These are phyloP conservation scores for Cubamyces sp. DNA, from an alignment of 768 basidiomycete species.

Conservation along the genomic window DNA sequence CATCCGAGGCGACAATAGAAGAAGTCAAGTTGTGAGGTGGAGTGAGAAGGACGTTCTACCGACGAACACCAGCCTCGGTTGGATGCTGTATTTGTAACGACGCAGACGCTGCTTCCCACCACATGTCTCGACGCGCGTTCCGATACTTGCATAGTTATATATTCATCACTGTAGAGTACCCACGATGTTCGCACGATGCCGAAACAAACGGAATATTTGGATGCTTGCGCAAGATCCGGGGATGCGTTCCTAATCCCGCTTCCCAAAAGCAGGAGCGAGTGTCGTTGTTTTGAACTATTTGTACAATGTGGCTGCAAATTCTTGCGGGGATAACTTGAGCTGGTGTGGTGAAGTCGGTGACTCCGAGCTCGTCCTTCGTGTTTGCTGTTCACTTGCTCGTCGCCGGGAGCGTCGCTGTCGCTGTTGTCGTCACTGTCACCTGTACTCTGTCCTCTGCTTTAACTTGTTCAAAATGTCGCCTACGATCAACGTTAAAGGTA, in stretches of 20 bases:
- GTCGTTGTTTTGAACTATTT: slow-evolving; percentile 13
- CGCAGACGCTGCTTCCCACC: slow-evolving; percentile 6
- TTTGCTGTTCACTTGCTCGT: not conserved
- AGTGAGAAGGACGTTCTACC: too few relatives aligned
- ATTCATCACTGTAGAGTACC: slow-evolving; percentile 2
- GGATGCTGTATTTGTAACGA: slow-evolving; percentile 11
- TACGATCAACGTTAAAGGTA: slow-evolving; percentile 49
- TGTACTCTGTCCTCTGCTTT: slow-evolving; percentile 4
- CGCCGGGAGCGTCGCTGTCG: not conserved
- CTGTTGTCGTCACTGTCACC: slow-evolving; percentile 3
- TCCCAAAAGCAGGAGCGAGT: not conserved
- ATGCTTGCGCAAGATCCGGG: not conserved
- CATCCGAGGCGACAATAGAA: slow-evolving; percentile 26
- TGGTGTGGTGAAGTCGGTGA: not conserved
- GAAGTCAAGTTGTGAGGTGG: slow-evolving; percentile 22
- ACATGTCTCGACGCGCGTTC: not conserved
- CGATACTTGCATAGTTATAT: slow-evolving; percentile 1
- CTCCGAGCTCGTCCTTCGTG: not conserved
- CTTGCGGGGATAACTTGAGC: not conserved
- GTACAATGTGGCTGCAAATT: slow-evolving; percentile 19
- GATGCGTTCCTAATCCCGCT: not conserved
- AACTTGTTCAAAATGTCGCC: slow-evolving; percentile 48
- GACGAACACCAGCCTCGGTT: not conserved
- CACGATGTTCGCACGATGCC: too few relatives aligned
- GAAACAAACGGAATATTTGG: not conserved